Base-by-base conservation (phyloP, 192 early-diverging fungal genomes). In the Backusella psychrophila region DNA sequence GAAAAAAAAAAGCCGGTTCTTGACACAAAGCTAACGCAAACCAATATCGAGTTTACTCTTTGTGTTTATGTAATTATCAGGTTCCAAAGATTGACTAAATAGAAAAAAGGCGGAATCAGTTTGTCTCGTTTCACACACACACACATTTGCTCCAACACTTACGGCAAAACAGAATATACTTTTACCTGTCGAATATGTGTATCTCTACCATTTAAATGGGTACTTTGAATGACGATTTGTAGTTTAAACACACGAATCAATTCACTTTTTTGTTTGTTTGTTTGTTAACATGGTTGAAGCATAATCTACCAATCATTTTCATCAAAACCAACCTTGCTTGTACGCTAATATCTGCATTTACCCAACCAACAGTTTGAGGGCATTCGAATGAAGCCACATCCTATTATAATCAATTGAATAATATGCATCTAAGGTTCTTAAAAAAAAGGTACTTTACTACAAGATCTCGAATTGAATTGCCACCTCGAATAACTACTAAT, bases 131-230 rank as follows among this genome's bases (percentile, higher is more conserved):
- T 23, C 56, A 14, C 26, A 29, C 21, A 59, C 23, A 29, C 29
- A 33, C 33, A 33, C 33, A 33, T 33, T 33, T 33, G 33, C 33
- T 33, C 33, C 3, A 33, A 33, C 1, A 67, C 88, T 85, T 83
- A 93, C 90, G 76, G 59, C 74, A 75, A 83, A 35, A 89, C 84
- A 0, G 88, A 81, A 72, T 83, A 93, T 0, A 94, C 77, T 75
- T 91, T 93, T 34, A 95, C 59, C 56, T 90, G 92, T 33, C 95
- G 87, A 33, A 97, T 81, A 77, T 95, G 95, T 0, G 93, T 93
- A 80, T 97, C 95, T 75, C 91, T 91, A 21, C 95, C 95, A 72
- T 93, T 91, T 75, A 91, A 91, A 68, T 93, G 91, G 74, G 96
- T 96, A 5, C 82, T 79, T 2, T 91, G 71, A 14, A 97, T 82